Conservation (phyloP, 768 basidiomycete genomes). For the Suillus paluster region DNA sequence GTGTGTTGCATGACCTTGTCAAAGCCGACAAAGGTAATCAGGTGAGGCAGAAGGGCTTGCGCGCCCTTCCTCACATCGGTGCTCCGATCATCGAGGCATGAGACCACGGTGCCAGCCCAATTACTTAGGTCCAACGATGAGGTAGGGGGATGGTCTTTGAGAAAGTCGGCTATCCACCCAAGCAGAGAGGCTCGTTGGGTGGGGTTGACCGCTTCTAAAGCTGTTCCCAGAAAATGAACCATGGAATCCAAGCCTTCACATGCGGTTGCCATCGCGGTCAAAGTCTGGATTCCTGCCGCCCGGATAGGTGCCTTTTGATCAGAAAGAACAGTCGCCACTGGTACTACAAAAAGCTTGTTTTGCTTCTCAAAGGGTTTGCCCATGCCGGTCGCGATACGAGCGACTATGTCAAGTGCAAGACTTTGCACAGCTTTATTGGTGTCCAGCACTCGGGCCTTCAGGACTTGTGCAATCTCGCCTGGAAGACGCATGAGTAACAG, state of each 20-base stretch:
- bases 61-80: conserved; percentile 92
- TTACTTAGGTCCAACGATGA: conserved; percentile 67
- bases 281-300: conserved; percentile 71
- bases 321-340: conserved; percentile 83
- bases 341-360: conserved; percentile 71
- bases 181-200: conserved; percentile 80
- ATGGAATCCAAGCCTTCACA: conserved; percentile 86
- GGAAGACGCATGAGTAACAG: conserved; percentile 1
- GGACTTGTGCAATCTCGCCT: conserved; percentile 90
- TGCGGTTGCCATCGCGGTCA: conserved; percentile 83
- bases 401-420: conserved; percentile 87
- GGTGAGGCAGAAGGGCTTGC: conserved; percentile 73
- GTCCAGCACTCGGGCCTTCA: conserved; percentile 89
- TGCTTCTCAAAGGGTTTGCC: conserved; percentile 95
- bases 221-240: conserved; percentile 75
- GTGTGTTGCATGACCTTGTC: conserved; percentile 89
- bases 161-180: conserved; percentile 80
- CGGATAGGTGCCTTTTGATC: conserved; percentile 93
- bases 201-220: conserved; percentile 87
- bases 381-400: conserved; percentile 92
- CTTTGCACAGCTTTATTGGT: conserved; percentile 94
- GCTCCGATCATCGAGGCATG: conserved; percentile 88
- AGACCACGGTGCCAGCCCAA: conserved; percentile 68
- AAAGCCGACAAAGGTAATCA: conserved; percentile 79
- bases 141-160: conserved; percentile 64